Percentiles rank a stretch among this genome's conserved stretches.
phyloP scores from a whole-genome alignment of 768 basidiomycete species.

The Mycena rosella region DNA sequence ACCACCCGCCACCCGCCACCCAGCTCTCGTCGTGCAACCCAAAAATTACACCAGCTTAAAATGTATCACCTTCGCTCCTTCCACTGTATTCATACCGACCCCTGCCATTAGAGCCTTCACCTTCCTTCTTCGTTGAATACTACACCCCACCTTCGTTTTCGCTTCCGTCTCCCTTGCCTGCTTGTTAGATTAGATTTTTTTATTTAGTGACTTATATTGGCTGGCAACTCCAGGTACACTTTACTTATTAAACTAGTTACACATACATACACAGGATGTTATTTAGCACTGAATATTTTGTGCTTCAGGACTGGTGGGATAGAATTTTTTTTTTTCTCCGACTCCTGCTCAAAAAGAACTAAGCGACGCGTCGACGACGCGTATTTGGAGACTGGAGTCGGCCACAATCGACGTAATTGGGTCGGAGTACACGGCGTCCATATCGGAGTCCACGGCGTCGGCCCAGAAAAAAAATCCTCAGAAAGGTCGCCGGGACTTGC shows the following conservation, averaged over 20 bases:
- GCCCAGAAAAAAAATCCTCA: too few relatives aligned
- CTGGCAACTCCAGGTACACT: constrained; percentile 8
- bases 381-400: too few relatives aligned
- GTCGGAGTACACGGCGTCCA: too few relatives aligned
- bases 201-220: constrained; percentile 30
- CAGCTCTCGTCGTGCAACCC: constrained; percentile 22
- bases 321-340: too few relatives aligned
- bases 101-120: not conserved
- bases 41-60: constrained; percentile 22
- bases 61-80: constrained; percentile 31
- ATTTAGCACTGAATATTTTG: constrained; percentile 24
- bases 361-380: too few relatives aligned
- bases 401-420: too few relatives aligned
- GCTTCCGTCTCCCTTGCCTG: not conserved
- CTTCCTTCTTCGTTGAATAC: not conserved
- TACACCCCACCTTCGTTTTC: constrained; percentile 3
- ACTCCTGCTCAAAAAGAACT: too few relatives aligned
- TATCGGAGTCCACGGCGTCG: too few relatives aligned
- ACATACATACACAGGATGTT: not conserved
- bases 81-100: constrained; percentile 18
- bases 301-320: constrained; percentile 20
- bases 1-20: constrained; percentile 20
- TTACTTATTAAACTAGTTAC: not conserved
- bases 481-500: not conserved
- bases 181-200: constrained; percentile 27